Percentiles rank a stretch among this genome's conserved stretches.
phyloP scores from a whole-genome alignment of 345 rosid species.

The Mercurialis annua region DNA sequence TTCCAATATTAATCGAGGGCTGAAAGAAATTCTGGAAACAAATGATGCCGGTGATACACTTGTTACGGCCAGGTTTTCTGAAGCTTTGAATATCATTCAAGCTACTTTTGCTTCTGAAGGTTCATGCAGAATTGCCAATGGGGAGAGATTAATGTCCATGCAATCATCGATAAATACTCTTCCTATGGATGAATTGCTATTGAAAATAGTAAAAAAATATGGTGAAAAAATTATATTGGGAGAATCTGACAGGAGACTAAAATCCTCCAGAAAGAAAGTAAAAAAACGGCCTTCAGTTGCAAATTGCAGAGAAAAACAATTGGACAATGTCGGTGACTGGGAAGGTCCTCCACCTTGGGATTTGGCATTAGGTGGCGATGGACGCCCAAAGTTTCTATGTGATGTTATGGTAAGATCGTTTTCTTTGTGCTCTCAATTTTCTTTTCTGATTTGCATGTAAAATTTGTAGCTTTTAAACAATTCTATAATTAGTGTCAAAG shows the following conservation, averaged over 20 bases:
- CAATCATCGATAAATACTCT: constrained; percentile 39
- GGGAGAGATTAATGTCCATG: constrained; percentile 34
- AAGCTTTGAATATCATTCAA: constrained; percentile 58
- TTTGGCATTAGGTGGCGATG: constrained; percentile 72
- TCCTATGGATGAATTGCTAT: constrained; percentile 66
- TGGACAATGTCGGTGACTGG: constrained; percentile 48
- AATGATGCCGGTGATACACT: constrained; percentile 32
- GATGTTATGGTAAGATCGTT: constrained; percentile 73
- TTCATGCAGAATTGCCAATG: constrained; percentile 36
- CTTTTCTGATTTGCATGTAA: neutral
- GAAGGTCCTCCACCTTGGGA: constrained; percentile 93
- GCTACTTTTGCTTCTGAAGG: constrained; percentile 44
- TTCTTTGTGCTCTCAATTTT: neutral
- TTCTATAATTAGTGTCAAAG: neutral
- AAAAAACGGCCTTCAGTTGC: constrained; percentile 34
- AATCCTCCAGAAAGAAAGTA: constrained; percentile 60
- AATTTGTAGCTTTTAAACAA: neutral
- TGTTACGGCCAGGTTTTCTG: constrained; percentile 34
- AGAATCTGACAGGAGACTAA: constrained; percentile 68
- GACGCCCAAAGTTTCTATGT: constrained; percentile 81
- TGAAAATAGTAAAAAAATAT: constrained; percentile 57
- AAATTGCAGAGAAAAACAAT: constrained; percentile 34
- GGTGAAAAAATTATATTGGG: constrained; percentile 63
- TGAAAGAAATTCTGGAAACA: constrained; percentile 54
- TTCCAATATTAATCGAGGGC: constrained; percentile 41